Percentiles rank a stretch among this genome's conserved stretches.
These are phyloP conservation scores for Boletus sp. DNA, from an alignment of 1,284 basidiomycete genomes.

Conservation along the genomic window DNA sequence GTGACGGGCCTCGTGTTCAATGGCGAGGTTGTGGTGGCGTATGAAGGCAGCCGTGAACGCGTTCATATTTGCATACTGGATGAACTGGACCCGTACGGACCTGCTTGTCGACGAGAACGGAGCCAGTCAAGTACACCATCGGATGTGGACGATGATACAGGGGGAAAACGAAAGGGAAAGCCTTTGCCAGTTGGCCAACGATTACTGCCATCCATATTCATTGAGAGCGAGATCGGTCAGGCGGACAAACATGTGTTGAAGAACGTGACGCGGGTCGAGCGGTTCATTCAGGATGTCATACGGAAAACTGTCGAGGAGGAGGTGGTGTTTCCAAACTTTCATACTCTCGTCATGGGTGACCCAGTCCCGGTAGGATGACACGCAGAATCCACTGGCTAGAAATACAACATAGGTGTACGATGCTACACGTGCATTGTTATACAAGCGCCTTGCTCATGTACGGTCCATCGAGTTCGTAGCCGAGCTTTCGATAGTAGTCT, in stretches of 20 bases:
- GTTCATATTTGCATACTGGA: constrained; percentile 88
- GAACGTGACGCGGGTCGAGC: constrained; percentile 95
- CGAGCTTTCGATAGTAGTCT: constrained; percentile 91
- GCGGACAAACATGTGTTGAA: constrained; percentile 93
- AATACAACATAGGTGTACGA: constrained; percentile 16
- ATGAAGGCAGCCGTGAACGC: constrained; percentile 77
- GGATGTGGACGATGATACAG: constrained; percentile 41
- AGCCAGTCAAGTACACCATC: constrained; percentile 38
- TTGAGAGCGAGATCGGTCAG: constrained; percentile 97
- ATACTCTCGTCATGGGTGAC: constrained; percentile 70
- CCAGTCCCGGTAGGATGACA: constrained; percentile 10
- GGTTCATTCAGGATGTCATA: constrained; percentile 93
- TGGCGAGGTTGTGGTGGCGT: constrained; percentile 86
- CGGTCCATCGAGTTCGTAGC: constrained; percentile 92
- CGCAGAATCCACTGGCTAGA: constrained; percentile 4
- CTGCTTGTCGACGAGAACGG: constrained; percentile 44
- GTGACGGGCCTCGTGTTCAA: constrained; percentile 85
- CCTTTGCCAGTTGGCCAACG: constrained; percentile 76
- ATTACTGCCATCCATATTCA: constrained; percentile 85
- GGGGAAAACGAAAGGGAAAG: constrained; percentile 43
- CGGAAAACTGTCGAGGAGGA: constrained; percentile 93
- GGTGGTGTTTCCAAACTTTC: constrained; percentile 91
- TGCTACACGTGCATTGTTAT: constrained; percentile 23
- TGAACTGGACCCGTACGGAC: constrained; percentile 77
- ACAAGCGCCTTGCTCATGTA: constrained; percentile 88